Base-by-base conservation (phyloP, 495 filamentous ascomycete genomes). In the Hapsidospora chrysogenum region DNA sequence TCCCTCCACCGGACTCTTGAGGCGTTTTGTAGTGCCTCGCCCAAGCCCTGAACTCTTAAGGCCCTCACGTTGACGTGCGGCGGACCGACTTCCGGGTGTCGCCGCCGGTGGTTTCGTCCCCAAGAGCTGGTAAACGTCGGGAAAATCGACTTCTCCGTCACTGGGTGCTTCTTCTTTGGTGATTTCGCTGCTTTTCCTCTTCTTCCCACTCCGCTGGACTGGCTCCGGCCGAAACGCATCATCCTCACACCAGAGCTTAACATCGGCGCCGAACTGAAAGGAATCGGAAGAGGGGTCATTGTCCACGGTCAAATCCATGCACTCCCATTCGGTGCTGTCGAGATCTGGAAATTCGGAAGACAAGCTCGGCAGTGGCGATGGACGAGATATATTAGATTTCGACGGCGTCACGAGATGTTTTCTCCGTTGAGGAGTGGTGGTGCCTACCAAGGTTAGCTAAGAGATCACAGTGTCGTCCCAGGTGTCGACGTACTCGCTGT, bases 181-280 rank as follows among this genome's bases (percentile, higher is more conserved):
- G 32, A 76, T 70, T 35, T 80, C 74, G 26, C 77, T 69, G 41
- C 80, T 84, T 46, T 83, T 86, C 31, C 82, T 54, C 54, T 85
- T 86, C 52, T 71, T 74, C 9, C 67, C 62, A 45, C 61, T 72
- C n/a, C n/a, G n/a, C 3, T 64, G 41, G 11, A 41, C 17, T 5
- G 54, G 55, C 30, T 48, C 47, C 3, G 56, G 40, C 11, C 56
- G 47, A n/a, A 36, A 34, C 22, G 54, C 53, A 43, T 57, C 59
- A 19, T 73, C 71, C 43, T 78, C 75, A 11, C 54, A 56, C 78
- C 76, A 82, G 40, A 80, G 22, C 22, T 49, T 50, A 25, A 52
- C 58, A 21, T 71, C 54, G 11, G 73, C 68, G 8, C 64, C 61
- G 49, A 77, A 66, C 3, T 55, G 56, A 38, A 62, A 36, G 4